Evolutionary conservation across 2,329 filamentous ascomycete species (phyloP).

Genomic region (Zopfia rhizophila): DNA sequence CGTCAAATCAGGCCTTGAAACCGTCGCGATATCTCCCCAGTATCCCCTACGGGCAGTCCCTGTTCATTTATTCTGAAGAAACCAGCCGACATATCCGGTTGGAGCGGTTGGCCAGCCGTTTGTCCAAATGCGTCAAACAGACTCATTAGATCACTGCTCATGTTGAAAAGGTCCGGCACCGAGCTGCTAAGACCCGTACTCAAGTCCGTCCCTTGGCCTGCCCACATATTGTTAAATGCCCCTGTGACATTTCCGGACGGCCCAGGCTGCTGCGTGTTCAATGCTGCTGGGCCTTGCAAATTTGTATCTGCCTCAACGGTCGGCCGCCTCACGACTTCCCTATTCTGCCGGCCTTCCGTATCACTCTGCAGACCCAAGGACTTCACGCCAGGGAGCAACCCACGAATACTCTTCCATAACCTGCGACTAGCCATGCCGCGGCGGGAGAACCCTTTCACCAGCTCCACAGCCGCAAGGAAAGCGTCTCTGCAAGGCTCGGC

Average conservation of each 20-base stretch:
- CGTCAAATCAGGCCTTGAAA: conserved; percentile 20
- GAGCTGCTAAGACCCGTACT: conserved; percentile 12
- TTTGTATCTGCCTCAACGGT: too few relatives aligned
- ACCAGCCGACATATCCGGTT: not conserved
- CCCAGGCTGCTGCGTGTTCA: not conserved
- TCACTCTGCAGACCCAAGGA: conserved; percentile 15
- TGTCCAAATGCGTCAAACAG: conserved; percentile 20
- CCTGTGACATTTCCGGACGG: too few relatives aligned
- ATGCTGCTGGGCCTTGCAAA: not conserved
- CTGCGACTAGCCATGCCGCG: conserved; percentile 29
- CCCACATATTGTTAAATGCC: too few relatives aligned
- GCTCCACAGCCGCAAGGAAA: conserved; percentile 29
- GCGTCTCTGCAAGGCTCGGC: conserved; percentile 27
- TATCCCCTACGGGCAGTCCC: conserved; percentile 10
- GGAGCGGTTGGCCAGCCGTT: not conserved
- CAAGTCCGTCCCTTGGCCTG: conserved; percentile 6
- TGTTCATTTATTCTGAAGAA: conserved; percentile 2
- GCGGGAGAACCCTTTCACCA: conserved; percentile 32
- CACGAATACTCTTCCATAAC: conserved; percentile 33
- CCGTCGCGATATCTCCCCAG: conserved; percentile 19
- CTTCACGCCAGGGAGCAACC: conserved; percentile 27
- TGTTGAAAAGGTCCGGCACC: conserved; percentile 27
- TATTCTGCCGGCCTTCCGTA: too few relatives aligned
- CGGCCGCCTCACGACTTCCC: too few relatives aligned
- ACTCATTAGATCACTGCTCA: conserved; percentile 17